Evolutionary conservation across 305 asterid species (phyloP).

Genomic region (Plantago coronopus): DNA sequence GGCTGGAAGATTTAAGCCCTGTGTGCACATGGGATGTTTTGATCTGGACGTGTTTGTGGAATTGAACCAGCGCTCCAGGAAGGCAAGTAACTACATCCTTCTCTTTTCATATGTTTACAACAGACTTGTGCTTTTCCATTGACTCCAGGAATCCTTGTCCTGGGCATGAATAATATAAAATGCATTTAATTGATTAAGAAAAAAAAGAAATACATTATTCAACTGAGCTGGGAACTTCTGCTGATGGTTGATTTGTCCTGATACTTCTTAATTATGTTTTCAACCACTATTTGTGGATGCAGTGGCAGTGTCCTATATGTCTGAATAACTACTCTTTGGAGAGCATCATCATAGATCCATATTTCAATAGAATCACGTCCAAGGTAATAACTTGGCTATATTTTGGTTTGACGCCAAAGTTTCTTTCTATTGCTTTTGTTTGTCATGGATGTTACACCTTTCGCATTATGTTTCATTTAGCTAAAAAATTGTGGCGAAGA

Average conservation of each 20-base stretch:
- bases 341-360: constrained; percentile 86
- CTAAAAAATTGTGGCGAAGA: constrained; percentile 76
- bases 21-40: constrained; percentile 97
- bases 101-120: background rate
- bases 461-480: constrained; percentile 34
- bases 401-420: constrained; percentile 9
- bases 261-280: constrained; percentile 21
- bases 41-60: constrained; percentile 96
- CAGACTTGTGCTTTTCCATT: background rate
- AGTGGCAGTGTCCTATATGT: constrained; percentile 99
- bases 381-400: constrained; percentile 45
- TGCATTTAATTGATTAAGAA: background rate
- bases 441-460: constrained; percentile 12
- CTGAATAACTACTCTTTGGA: constrained; percentile 89
- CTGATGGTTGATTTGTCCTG: constrained; percentile 5
- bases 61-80: constrained; percentile 95
- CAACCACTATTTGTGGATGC: constrained; percentile 39
- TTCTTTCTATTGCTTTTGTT: constrained; percentile 15
- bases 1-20: constrained; percentile 93
- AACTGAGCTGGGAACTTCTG: constrained; percentile 6
- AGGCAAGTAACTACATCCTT: constrained; percentile 54
- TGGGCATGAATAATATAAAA: background rate
- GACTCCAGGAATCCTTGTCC: background rate
- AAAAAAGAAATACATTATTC: background rate
- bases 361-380: constrained; percentile 75